Base-by-base conservation (phyloP, 2,329 filamentous ascomycete species). In the Fusarium pseudocircinatum region DNA sequence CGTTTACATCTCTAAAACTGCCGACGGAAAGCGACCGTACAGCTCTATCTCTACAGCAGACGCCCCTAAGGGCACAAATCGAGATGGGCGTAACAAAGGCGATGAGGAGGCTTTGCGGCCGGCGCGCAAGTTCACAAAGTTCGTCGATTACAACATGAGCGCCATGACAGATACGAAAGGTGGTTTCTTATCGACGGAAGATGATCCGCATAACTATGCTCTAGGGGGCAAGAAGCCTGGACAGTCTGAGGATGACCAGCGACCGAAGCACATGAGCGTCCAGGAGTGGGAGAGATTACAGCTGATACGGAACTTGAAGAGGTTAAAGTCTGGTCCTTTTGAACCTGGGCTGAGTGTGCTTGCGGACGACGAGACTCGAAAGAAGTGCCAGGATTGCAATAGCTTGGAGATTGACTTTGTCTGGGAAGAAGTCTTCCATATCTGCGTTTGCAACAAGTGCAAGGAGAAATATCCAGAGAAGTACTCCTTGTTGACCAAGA, bases 161-260 rank as follows among this genome's bases (percentile, higher is more conserved):
- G 93, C 96, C 83, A 98, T 99, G 95, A 97, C 93, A 12, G 96
- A 99, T 81, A 98, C 96, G 2, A 98, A 98, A 80, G 96, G 96
- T 70, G 96, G 96, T 2, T 99, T 99, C 82, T 83, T 99, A 73
- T 93, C 92, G n/a, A 88, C 90, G 2, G 93, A 96, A 70, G 96
- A 99, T 79, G 96, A 99, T 82, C 96, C 96, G 2, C 90, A 92
- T 80, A 97, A 97, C 80, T 92, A 92, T 75, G 94, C 92, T 14
- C 89, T 91, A 76, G 86, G 84, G 12, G 84, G 81, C 14, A 84
- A 73, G 81, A 87, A 59, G 83, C 72, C 75, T 22, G 80, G 68
- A 39, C 79, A 78, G 63, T 68, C 73, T 30, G 79, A 82, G 13
- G 82, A 82, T 8, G 76, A 88, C 14, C 89, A 91, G 60, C 94